Percentiles rank a stretch among this genome's conserved stretches.
Conservation (phyloP, 2,329 filamentous ascomycete species). For the Huntiella savannae region DNA sequence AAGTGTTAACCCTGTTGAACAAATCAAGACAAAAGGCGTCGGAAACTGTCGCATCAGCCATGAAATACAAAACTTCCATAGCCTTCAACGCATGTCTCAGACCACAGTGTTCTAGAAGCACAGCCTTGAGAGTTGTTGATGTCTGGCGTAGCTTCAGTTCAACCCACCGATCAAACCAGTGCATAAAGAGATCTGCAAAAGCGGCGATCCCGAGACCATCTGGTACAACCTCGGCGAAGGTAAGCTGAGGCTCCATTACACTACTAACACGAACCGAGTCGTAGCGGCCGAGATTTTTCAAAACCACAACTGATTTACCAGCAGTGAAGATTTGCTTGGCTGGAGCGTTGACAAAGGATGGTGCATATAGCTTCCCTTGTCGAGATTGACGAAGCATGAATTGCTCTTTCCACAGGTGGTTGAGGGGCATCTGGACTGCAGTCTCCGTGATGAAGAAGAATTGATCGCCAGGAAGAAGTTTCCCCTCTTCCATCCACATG, state of each 20-base stretch:
- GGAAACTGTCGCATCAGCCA: conserved; percentile 51
- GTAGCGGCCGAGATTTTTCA: conserved; percentile 49
- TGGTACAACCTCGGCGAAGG: conserved; percentile 37
- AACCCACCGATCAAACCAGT: conserved; percentile 59
- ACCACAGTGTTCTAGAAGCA: conserved; percentile 50
- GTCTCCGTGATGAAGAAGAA: conserved; percentile 57
- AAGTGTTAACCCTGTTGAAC: conserved; percentile 54
- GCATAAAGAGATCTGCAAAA: conserved; percentile 56
- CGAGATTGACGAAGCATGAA: conserved; percentile 46
- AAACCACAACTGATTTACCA: conserved; percentile 71
- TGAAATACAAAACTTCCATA: conserved; percentile 56
- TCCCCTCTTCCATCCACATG: conserved; percentile 68
- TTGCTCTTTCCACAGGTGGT: conserved; percentile 57
- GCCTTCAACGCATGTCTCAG: conserved; percentile 45
- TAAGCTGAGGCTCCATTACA: conserved; percentile 27
- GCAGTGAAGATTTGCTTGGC: conserved; percentile 61
- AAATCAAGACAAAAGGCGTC: conserved; percentile 47
- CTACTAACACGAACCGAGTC: conserved; percentile 18
- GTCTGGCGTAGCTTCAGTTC: conserved; percentile 53
- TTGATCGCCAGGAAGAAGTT: conserved; percentile 43
- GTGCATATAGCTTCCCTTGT: conserved; percentile 45
- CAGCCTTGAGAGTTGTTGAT: conserved; percentile 42
- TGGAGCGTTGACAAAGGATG: conserved; percentile 53
- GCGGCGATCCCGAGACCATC: conserved; percentile 33
- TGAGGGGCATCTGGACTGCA: conserved; percentile 34